Evolutionary conservation across 371 early-diverging fungal genomes (phyloP), one percentile per base, ranked within the genome.

Genomic region (Circinella minor): DNA sequence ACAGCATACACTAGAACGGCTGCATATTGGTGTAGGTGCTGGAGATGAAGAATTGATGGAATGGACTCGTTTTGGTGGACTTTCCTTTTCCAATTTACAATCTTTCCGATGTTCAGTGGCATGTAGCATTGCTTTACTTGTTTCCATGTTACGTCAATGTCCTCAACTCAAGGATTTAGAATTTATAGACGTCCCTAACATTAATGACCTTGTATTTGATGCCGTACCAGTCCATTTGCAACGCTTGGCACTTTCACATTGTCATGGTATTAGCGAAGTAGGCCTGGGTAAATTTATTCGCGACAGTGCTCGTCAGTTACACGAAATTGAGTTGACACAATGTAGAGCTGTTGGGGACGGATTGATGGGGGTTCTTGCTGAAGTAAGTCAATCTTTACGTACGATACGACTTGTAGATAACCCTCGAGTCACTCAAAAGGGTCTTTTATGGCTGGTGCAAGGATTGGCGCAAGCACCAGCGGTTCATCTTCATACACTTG

Each of bases 21-120:
- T 57, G 27, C 57, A 57, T 34, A 57, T 57, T 6, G 57, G 57
- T 34, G 57, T 57, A 9, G 57, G 57, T 57, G 57, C 57, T 5
- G 54, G 54, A 34, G 57, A 34, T 57, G 34, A 57, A 27, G 57
- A 5, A n/a, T 13, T 57, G 5, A 57, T 57, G 57, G 57, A 34
- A 57, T 57, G 57, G 57, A 10, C 57, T 9, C n/a, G 57, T 0
- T 13, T 57, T 34, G 20, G 27, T 7, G 36, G 57, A 7, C 57
- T 57, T 14, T 34, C 11, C 18, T 57, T 57, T n/a, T 27, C n/a
- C 3, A 57, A 57, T 17, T 27, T 57, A 34, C 34, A 57, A 57
- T 57, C 57, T 1, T 57, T 57, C 27, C 57, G 27, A 8, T 57
- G 57, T 34, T 57, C 57, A 5, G n/a, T 57, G 1, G 20, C 57